Conservation (phyloP, 352 stramenopile genomes). For the Elongisporangium senticosum region DNA sequence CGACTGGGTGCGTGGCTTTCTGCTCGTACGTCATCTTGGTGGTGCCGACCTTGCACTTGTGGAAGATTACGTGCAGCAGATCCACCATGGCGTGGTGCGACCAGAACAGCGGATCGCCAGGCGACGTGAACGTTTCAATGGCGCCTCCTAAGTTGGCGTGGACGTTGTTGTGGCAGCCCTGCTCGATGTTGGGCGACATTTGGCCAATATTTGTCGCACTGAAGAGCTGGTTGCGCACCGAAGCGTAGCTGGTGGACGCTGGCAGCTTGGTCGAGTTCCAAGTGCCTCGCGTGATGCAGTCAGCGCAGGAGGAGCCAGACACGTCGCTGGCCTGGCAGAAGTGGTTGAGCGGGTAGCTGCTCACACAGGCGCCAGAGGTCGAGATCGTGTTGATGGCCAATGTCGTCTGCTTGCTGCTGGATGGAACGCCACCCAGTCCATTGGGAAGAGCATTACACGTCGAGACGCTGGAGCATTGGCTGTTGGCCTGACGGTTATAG, state of each 20-base stretch:
- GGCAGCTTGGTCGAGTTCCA: constrained; percentile 31
- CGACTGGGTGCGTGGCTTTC: constrained; percentile 36
- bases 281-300: constrained; percentile 42
- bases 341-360: constrained; percentile 29
- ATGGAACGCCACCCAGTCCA: constrained; percentile 26
- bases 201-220: constrained; percentile 39
- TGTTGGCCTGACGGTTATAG: constrained; percentile 25
- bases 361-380: constrained; percentile 32
- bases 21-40: constrained; percentile 34
- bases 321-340: constrained; percentile 42
- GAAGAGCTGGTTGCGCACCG: constrained; percentile 45
- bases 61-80: constrained; percentile 56
- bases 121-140: constrained; percentile 46
- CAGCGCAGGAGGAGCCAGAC: constrained; percentile 17
- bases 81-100: constrained; percentile 69
- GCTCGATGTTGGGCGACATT: constrained; percentile 40
- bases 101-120: constrained; percentile 67
- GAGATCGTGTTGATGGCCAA: constrained; percentile 41
- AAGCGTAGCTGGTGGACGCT: constrained; percentile 29
- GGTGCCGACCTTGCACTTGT: constrained; percentile 59
- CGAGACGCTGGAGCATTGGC: constrained; percentile 35
- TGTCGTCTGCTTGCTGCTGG: constrained; percentile 3
- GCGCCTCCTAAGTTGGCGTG: constrained; percentile 35
- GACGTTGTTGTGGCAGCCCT: constrained; percentile 52
- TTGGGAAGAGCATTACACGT: constrained; percentile 36